These are phyloP conservation scores for Dichotomopilus funicola DNA, from an alignment of 2,329 filamentous ascomycete species.

Conservation along the genomic window DNA sequence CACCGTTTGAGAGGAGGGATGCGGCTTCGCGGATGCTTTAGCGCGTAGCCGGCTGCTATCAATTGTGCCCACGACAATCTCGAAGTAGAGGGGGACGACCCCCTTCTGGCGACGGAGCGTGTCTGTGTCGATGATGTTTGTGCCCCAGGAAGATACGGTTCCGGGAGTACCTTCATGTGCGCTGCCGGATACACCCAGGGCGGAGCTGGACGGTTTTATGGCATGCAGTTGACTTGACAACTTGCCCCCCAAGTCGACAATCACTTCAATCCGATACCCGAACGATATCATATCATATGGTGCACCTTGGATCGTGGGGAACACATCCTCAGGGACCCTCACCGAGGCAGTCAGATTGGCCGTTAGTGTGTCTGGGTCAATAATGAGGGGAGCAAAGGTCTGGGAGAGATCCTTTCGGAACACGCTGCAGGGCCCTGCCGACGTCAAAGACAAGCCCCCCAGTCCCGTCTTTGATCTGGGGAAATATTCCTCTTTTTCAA, in stretches of 20 bases:
- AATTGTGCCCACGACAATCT: slow-evolving; percentile 77
- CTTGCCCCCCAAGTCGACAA: slow-evolving; percentile 86
- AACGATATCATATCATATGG: slow-evolving; percentile 94
- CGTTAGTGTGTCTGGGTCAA: slow-evolving; percentile 72
- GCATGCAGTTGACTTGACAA: slow-evolving; percentile 66
- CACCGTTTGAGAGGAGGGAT: slow-evolving; percentile 21
- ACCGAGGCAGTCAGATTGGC: slow-evolving; percentile 77
- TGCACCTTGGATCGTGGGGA: slow-evolving; percentile 84
- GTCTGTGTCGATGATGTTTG: slow-evolving; percentile 80
- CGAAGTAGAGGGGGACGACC: slow-evolving; percentile 80
- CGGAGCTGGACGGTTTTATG: slow-evolving; percentile 43
- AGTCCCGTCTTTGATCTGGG: slow-evolving; percentile 82
- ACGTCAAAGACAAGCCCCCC: slow-evolving; percentile 78
- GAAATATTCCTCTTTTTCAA: slow-evolving; percentile 76
- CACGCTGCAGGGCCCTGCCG: slow-evolving; percentile 79
- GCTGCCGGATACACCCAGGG: slow-evolving; percentile 23
- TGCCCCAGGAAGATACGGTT: slow-evolving; percentile 48
- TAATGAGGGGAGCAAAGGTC: slow-evolving; percentile 78
- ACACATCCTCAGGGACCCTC: slow-evolving; percentile 80
- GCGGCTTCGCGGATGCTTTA: slow-evolving; percentile 20
- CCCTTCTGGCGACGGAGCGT: slow-evolving; percentile 81
- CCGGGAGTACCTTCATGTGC: slow-evolving; percentile 36
- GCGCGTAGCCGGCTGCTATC: slow-evolving; percentile 60
- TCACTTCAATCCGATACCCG: slow-evolving; percentile 86
- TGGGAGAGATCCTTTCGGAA: slow-evolving; percentile 94